Evolutionary conservation across 768 basidiomycete genomes (phyloP).

Genomic region (Dioszegia aurantiaca): DNA sequence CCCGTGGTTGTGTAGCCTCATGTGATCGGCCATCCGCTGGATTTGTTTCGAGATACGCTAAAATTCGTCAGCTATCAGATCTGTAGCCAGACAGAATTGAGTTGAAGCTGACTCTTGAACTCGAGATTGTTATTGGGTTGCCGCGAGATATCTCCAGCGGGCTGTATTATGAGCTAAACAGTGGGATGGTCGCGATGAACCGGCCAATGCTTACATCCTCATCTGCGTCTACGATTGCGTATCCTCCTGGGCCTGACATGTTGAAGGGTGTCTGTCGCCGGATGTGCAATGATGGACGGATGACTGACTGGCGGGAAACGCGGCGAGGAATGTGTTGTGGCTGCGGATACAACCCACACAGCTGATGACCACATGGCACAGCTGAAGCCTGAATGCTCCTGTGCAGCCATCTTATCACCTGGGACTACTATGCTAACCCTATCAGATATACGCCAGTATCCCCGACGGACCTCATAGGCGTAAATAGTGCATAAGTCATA

Average conservation of each 20-base stretch:
- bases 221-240: slow-evolving; percentile 50
- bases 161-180: slow-evolving; percentile 6
- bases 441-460: no score
- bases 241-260: slow-evolving; percentile 33
- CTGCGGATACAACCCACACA: no score
- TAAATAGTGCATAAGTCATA: slow-evolving; percentile 6
- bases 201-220: slow-evolving; percentile 42
- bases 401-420: no score
- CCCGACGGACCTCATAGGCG: no score
- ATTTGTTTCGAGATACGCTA: slow-evolving; percentile 31
- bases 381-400: no score
- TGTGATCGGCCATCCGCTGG: slow-evolving; percentile 15
- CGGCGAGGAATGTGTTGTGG: not conserved
- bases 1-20: slow-evolving; percentile 8
- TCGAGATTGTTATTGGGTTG: slow-evolving; percentile 30
- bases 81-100: no score
- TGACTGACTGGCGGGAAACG: not conserved
- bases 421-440: no score
- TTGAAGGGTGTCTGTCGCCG: not conserved
- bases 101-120: slow-evolving; percentile 50
- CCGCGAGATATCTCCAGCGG: slow-evolving; percentile 25
- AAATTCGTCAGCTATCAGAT: slow-evolving; percentile 13
- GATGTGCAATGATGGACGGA: not conserved
- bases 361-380: no score
- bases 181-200: not conserved